Evolutionary conservation across 371 early-diverging fungal genomes (phyloP), one percentile per base, ranked within the genome.

Genomic region (Rhizopus sp.): DNA sequence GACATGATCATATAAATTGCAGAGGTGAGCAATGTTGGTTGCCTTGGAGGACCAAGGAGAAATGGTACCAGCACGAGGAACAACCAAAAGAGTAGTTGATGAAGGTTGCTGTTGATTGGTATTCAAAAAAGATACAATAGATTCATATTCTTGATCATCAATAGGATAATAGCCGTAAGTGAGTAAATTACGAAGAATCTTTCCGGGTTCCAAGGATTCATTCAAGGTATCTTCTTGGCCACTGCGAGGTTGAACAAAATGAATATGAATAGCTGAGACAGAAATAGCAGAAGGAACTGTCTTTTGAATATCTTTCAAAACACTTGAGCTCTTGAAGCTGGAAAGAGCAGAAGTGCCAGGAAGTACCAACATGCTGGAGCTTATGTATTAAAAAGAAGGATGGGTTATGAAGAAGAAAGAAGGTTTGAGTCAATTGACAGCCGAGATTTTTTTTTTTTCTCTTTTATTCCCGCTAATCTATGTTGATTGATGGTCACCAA

Each of bases 1-100:
- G 34, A 96, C 88, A 23, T 80, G 62, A 33, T 70, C 59, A 33
- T 76, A 68, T 30, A 97, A 80, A 17, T 91, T 93, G 75, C 96
- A 97, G 50, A 90, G 83, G 49, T 86, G 84, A 5, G 92, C 92
- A 72, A 97, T 97, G 60, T 98, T 95, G 39, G 97, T 96, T 3
- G 98, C 98, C 79, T 98, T 98, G 55, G 95, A 94, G 4, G 96
- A 95, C 98, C 98, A 98, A n/a, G 98, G 97, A 7, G 96, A 94
- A 58, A 96, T 97, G 35, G 97, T 96, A 35, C 97, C 97, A 51
- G 85, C 82, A 16, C 97, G 88, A 3, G 98, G 98, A 50, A 91
- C 68, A 30, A 94, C 89, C 53, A 87, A 63, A 31, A 87, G 69
- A 50, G 82, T 71, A 8, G 80, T 73, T 40, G 66, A 66, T 6